Evolutionary conservation across 257 asterid genomes (phyloP), one percentile per base, ranked within the genome.

Genomic region (Capsicum rhomboideum): DNA sequence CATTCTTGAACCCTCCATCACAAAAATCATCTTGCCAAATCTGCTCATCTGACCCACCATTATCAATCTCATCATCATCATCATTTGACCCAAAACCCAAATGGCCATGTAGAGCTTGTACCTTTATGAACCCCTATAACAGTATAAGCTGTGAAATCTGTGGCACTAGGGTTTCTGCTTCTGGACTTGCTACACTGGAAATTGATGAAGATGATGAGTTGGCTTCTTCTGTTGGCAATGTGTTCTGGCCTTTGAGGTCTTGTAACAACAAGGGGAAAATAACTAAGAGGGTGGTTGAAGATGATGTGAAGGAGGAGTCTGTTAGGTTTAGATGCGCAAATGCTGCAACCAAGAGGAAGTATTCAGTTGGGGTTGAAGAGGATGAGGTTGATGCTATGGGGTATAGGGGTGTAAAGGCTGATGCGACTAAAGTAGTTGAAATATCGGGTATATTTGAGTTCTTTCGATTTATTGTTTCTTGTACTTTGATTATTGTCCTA

Each of bases 101-200:
- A 75, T 96, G 99, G 99, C 26, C 95, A 4, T 96, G 99, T 86
- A 82, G 92, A 82, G 88, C 90, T 55, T 97, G 99, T 89, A 94
- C 99, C 18, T 93, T 93, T 83, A 34, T 88, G 89, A 97, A 95
- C 91, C 91, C 92, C 0, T 94, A 89, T 82, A 83, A 86, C 79
- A 61, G 58, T 87, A 14, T 89, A 17, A 77, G 61, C 1, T 97
- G 99, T 87, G 92, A 92, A 82, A 88, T 92, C 3, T 97, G 99
- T 50, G 93, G 98, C 26, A 86, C 90, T 58, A 89, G 98, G 87
- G 93, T 86, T 46, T 90, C 98, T 4, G 92, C 97, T 79, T 87
- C 95, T 42, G 79, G 91, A 40, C 84, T 88, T 5, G 87, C 97
- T 14, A 82, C 88, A 28, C 91, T 95, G 14, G 99, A 92, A 84